These are phyloP conservation scores for Fusarium sp. DNA, from an alignment of 2,329 filamentous ascomycete species.

Conservation along the genomic window DNA sequence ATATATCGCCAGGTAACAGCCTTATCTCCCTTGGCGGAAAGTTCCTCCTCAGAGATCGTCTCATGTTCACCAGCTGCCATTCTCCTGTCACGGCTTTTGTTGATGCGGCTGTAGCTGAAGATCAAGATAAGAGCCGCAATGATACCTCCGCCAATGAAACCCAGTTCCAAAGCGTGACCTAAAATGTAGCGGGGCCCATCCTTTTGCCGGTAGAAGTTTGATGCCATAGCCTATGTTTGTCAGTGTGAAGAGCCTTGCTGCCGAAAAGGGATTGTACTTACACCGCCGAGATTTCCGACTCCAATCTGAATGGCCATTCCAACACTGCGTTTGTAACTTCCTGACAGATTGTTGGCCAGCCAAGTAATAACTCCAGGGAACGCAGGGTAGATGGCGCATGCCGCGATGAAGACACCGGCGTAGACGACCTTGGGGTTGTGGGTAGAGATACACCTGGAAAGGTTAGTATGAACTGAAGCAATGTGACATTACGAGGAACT, in stretches of 20 bases:
- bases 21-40: slow-evolving; percentile 68
- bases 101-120: slow-evolving; percentile 65
- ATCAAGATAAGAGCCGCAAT: slow-evolving; percentile 56
- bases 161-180: slow-evolving; percentile 61
- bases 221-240: slow-evolving; percentile 67
- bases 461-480: background rate
- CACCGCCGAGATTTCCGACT: slow-evolving; percentile 66
- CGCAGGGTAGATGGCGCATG: slow-evolving; percentile 81
- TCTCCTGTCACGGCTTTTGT: slow-evolving; percentile 63
- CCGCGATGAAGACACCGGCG: slow-evolving; percentile 78
- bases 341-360: slow-evolving; percentile 81
- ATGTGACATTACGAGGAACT: slow-evolving; percentile 8
- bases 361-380: slow-evolving; percentile 83
- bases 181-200: slow-evolving; percentile 61
- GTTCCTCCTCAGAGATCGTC: slow-evolving; percentile 55
- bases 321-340: slow-evolving; percentile 69
- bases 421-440: slow-evolving; percentile 71
- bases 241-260: background rate
- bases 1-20: slow-evolving; percentile 73
- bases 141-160: slow-evolving; percentile 58
- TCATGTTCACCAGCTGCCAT: slow-evolving; percentile 56
- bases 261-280: slow-evolving; percentile 38
- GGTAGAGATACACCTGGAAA: slow-evolving; percentile 64
- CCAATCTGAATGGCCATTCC: slow-evolving; percentile 74
- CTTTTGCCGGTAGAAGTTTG: slow-evolving; percentile 72